Conservation (phyloP, 2,329 filamentous ascomycete species). For the Cercospora sesami region DNA sequence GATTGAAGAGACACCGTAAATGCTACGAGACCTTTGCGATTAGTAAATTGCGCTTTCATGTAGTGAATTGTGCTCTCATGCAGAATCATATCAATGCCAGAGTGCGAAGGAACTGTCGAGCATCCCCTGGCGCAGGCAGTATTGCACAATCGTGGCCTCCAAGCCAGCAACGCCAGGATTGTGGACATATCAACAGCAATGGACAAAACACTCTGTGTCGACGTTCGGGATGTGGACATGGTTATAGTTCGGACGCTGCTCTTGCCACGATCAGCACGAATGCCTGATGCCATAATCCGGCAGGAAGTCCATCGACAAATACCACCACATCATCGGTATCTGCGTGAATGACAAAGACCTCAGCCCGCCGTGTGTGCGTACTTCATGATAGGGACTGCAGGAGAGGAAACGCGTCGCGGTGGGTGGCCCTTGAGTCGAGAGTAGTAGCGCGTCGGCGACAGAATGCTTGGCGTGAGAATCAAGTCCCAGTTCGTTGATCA, state of each 20-base stretch:
- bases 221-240: not conserved
- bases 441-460: not conserved
- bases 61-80: not conserved
- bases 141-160: too few species aligned
- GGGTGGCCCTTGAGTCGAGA: not conserved
- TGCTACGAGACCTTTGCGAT: not conserved
- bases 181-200: not conserved
- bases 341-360: not conserved
- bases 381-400: too few species aligned
- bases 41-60: not conserved
- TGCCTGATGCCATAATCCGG: not conserved
- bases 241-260: not conserved
- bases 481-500: not conserved
- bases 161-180: too few species aligned
- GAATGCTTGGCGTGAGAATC: not conserved
- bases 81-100: not conserved
- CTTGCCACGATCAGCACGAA: not conserved
- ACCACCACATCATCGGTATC: too few species aligned
- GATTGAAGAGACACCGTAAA: not conserved
- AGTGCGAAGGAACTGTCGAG: not conserved
- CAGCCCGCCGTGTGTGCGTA: not conserved
- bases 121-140: not conserved
- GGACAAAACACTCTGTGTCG: not conserved
- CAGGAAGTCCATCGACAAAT: not conserved
- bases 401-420: not conserved